These are phyloP conservation scores for Diaporthe sp. DNA, from an alignment of 2,329 filamentous ascomycete species.

Conservation along the genomic window DNA sequence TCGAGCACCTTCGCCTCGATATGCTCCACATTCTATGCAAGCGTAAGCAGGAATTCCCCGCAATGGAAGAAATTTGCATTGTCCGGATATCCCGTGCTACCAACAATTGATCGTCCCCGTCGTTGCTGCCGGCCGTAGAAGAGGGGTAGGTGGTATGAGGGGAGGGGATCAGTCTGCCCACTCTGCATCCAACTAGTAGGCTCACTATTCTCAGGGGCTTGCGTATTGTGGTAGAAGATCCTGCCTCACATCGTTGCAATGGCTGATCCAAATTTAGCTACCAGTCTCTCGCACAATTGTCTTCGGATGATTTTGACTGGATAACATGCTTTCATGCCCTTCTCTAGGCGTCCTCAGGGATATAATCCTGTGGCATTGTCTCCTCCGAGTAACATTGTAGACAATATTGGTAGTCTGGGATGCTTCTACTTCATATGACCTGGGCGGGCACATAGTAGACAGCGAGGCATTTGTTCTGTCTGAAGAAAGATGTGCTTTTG, in stretches of 20 bases:
- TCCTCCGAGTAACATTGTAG: too few species aligned
- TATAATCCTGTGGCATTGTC: too few species aligned
- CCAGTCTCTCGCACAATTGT: not conserved
- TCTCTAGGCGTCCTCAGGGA: too few species aligned
- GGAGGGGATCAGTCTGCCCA: not conserved
- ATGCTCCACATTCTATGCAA: not conserved
- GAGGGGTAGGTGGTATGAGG: conserved; percentile 17
- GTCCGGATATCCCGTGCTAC: not conserved
- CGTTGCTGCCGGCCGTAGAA: not conserved
- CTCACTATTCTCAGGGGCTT: not conserved
- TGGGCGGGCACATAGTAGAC: not conserved
- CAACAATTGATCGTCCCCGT: not conserved
- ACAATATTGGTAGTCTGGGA: not conserved
- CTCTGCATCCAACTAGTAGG: not conserved
- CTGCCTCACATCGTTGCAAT: not conserved
- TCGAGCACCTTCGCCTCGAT: not conserved
- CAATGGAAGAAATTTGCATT: not conserved
- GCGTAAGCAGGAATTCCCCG: conserved; percentile 4
- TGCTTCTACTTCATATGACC: not conserved
- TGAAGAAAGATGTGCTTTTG: not conserved
- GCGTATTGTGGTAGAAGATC: not conserved
- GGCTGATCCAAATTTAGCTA: not conserved
- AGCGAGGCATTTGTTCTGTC: not conserved
- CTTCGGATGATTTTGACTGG: not conserved
- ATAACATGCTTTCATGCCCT: fast-evolving